These are phyloP conservation scores for Rhipidocladum racemiflorum DNA, from an alignment of 176 grass and related monocot species.

Conservation along the genomic window DNA sequence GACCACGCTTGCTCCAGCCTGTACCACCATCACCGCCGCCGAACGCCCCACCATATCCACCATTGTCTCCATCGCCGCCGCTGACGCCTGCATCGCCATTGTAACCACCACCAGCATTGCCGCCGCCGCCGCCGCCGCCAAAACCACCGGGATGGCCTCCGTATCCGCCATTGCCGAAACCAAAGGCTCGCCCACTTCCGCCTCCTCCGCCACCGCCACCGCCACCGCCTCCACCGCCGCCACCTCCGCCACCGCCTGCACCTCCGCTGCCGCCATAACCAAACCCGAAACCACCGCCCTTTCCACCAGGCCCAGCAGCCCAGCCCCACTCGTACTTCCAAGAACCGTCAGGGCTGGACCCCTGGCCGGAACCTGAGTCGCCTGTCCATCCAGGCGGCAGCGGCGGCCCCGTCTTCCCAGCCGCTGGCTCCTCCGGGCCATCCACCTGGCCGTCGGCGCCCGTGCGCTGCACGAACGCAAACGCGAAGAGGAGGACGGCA, in stretches of 20 bases:
- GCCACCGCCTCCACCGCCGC: neutral
- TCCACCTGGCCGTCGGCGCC: conserved; percentile 15
- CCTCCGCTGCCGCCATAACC: conserved; percentile 44
- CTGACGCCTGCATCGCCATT: neutral
- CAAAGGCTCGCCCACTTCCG: conserved; percentile 4
- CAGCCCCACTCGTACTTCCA: conserved; percentile 69
- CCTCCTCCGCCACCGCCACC: conserved; percentile 7
- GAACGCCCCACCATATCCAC: neutral
- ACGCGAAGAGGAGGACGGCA: conserved; percentile 2
- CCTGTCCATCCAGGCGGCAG: conserved; percentile 52
- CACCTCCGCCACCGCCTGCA: conserved; percentile 34
- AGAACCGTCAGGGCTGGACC: conserved; percentile 55
- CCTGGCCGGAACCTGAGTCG: conserved; percentile 58
- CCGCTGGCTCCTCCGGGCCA: neutral
- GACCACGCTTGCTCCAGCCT: conserved; percentile 41
- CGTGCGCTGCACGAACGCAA: conserved; percentile 12
- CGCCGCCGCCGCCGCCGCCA: neutral
- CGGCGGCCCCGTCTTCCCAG: conserved; percentile 7
- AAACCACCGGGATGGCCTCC: conserved; percentile 20
- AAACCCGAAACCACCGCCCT: conserved; percentile 57
- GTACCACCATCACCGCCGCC: neutral
- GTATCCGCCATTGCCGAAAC: conserved; percentile 21
- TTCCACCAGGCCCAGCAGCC: conserved; percentile 58
- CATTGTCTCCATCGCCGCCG: neutral
- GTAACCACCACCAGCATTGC: neutral